phyloP scores from a whole-genome alignment of 805 yeast genomes.

The Candida oleophila region DNA sequence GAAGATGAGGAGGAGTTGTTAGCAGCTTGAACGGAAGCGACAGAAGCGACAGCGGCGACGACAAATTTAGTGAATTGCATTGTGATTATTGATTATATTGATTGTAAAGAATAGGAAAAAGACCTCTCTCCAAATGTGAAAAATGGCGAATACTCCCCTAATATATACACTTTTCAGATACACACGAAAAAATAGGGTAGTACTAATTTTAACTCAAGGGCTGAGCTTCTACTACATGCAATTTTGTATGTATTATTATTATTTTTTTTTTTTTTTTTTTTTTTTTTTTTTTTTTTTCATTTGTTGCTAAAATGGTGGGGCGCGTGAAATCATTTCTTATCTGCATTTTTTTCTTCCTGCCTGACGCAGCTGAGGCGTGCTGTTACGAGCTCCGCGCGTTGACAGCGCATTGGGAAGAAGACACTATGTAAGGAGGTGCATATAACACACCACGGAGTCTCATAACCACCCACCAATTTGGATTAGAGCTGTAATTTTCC shows the following conservation, averaged over 20 bases:
- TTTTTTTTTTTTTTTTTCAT: not conserved
- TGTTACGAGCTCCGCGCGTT: no score
- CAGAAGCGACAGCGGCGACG: conserved; percentile 9
- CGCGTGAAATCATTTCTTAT: not conserved
- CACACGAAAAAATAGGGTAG: not conserved
- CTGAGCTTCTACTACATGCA: not conserved
- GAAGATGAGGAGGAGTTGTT: conserved; percentile 4
- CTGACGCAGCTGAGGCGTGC: no score
- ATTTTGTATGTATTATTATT: no score
- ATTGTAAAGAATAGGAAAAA: not conserved
- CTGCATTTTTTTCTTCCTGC: no score
- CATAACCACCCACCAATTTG: not conserved
- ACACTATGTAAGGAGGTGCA: not conserved
- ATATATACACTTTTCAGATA: not conserved
- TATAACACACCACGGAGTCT: not conserved
- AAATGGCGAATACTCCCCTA: not conserved
- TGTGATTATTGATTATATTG: not conserved
- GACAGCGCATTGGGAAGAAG: not conserved
- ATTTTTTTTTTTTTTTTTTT: no score
- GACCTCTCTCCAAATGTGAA: no score
- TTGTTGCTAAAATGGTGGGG: not conserved
- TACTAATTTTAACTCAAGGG: not conserved
- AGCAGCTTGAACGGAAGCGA: conserved; percentile 11
- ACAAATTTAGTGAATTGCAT: conserved; percentile 12
- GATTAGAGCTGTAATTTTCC: not conserved